Percentiles rank a stretch among this genome's conserved stretches.
phyloP scores from a whole-genome alignment of 2,329 filamentous ascomycete genomes.

The Penicillium sp. region DNA sequence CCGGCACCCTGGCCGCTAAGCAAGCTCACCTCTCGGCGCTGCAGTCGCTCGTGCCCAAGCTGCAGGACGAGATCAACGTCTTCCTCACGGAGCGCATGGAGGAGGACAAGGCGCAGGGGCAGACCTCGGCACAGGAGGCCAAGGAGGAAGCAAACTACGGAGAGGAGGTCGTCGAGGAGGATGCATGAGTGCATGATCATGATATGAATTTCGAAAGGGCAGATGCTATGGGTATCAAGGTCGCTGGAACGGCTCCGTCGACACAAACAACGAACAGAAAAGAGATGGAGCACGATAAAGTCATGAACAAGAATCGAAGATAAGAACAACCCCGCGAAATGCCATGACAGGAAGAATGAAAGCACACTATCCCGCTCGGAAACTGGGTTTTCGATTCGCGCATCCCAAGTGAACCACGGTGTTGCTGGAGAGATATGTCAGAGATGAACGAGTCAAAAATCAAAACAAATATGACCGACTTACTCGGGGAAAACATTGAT shows the following conservation, averaged over 20 bases:
- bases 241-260: constrained; percentile 24
- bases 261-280: constrained; percentile 11
- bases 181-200: constrained; percentile 43
- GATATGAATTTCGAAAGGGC: constrained; percentile 23
- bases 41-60: constrained; percentile 45
- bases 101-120: constrained; percentile 51
- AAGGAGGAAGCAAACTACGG: constrained; percentile 66
- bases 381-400: constrained; percentile 47
- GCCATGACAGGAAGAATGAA: constrained; percentile 7
- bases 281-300: constrained; percentile 1
- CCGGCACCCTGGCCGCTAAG: constrained; percentile 41
- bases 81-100: constrained; percentile 62
- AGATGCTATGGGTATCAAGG: constrained; percentile 35
- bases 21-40: constrained; percentile 53
- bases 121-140: constrained; percentile 38
- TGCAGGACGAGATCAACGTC: constrained; percentile 58
- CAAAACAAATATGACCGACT: constrained; percentile 29
- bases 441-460: constrained; percentile 2
- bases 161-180: constrained; percentile 70
- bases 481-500: constrained; percentile 85
- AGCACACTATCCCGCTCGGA: constrained; percentile 20
- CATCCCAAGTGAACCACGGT: constrained; percentile 78
- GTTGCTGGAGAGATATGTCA: constrained; percentile 38
- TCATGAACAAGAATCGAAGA: neutral
- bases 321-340: constrained; percentile 1